Conservation (phyloP, 1,139 yeast genomes). For the Chernovozyma sophiae-reginae region DNA sequence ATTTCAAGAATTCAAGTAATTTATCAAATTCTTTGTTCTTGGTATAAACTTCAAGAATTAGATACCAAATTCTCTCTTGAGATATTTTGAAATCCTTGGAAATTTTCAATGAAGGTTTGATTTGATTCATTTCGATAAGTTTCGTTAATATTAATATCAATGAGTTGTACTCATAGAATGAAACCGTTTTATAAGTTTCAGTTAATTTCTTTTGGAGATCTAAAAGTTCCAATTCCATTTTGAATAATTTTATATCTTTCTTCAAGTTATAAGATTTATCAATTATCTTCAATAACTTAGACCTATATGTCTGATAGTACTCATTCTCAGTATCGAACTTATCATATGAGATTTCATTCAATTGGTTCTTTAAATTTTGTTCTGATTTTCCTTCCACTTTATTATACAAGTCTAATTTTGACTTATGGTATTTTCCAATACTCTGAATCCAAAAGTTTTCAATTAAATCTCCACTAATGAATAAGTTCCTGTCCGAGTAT, state of each 20-base stretch:
- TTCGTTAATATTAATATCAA: slow-evolving; percentile 51
- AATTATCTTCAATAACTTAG: slow-evolving; percentile 20
- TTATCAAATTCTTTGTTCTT: slow-evolving; percentile 58
- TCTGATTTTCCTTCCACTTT: slow-evolving; percentile 30
- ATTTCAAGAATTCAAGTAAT: slow-evolving; percentile 43
- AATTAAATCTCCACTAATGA: slow-evolving; percentile 38
- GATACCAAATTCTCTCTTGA: slow-evolving; percentile 61
- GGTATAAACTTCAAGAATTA: slow-evolving; percentile 53
- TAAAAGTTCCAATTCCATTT: slow-evolving; percentile 48
- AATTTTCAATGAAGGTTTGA: slow-evolving; percentile 52
- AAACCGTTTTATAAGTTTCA: slow-evolving; percentile 48
- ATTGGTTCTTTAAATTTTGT: slow-evolving; percentile 14
- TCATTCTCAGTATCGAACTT: slow-evolving; percentile 11
- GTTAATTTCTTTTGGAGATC: slow-evolving; percentile 52
- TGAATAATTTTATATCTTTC: slow-evolving; percentile 26
- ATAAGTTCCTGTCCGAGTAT: slow-evolving; percentile 11
- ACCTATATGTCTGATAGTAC: slow-evolving; percentile 24
- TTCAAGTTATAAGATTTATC: slow-evolving; percentile 19
- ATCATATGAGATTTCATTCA: slow-evolving; percentile 20
- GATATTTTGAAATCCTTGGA: slow-evolving; percentile 60
- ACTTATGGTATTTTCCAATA: slow-evolving; percentile 23
- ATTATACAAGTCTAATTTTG: slow-evolving; percentile 26
- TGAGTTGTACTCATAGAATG: slow-evolving; percentile 47
- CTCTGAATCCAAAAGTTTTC: slow-evolving; percentile 38
- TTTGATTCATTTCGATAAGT: slow-evolving; percentile 56